Evolutionary conservation across 768 basidiomycete genomes (phyloP).

Genomic region (Filobasidium floriforme): DNA sequence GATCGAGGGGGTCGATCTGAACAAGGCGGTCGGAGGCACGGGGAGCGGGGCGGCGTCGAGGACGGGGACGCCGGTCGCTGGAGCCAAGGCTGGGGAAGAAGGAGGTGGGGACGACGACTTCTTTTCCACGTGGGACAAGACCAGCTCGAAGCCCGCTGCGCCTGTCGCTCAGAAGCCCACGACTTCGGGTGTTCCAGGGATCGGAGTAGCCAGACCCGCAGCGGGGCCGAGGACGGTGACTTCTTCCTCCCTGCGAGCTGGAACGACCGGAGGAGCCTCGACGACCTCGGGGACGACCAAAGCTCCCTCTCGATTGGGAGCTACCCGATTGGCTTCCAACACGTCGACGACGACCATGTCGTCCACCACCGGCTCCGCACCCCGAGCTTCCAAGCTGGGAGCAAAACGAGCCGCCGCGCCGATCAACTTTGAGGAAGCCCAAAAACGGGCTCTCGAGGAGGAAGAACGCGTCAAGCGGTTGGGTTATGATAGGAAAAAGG

Average conservation of each 20-base stretch:
- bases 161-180: constrained; percentile 52
- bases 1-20: constrained; percentile 66
- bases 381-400: constrained; percentile 62
- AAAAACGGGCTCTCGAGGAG: constrained; percentile 80
- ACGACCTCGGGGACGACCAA: constrained; percentile 35
- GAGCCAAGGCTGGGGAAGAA: constrained; percentile 39
- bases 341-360: constrained; percentile 36
- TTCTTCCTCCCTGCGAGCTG: constrained; percentile 44
- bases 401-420: constrained; percentile 74
- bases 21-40: constrained; percentile 15
- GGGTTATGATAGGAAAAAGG: constrained; percentile 77
- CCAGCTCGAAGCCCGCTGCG: constrained; percentile 49
- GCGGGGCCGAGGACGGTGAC: constrained; percentile 46
- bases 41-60: constrained; percentile 45
- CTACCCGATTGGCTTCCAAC: constrained; percentile 34
- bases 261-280: constrained; percentile 45
- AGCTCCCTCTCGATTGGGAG: constrained; percentile 12
- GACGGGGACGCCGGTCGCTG: constrained; percentile 37
- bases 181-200: constrained; percentile 27
- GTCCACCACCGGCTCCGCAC: constrained; percentile 52
- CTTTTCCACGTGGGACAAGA: constrained; percentile 87
- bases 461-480: constrained; percentile 85
- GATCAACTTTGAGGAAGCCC: constrained; percentile 90
- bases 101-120: constrained; percentile 75
- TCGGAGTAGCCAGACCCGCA: constrained; percentile 31